Evolutionary conservation across 2,329 filamentous ascomycete species (phyloP), one percentile per base, ranked within the genome.

Genomic region (Epichloe gansuensis): DNA sequence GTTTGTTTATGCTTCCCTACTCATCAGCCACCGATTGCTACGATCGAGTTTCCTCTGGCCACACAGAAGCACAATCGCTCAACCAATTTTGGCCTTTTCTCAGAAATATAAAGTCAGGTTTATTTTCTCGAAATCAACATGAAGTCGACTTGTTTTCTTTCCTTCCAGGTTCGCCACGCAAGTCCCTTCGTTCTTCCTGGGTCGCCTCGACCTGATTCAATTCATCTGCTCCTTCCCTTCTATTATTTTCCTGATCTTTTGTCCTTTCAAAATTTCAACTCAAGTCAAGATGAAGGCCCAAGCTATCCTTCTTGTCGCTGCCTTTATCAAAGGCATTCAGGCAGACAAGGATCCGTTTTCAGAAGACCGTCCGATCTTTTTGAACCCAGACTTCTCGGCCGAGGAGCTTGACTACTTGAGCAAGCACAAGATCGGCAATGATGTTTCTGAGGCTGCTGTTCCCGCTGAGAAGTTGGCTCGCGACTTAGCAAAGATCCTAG

Each of bases 201-300:
- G 5, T 39, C 15, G 38, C 38, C 38, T 39, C 13, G 38, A 39
- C 38, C 38, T n/a, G 12, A 7, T 39, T 31, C 9, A 4, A 11
- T 41, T 41, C 39, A n/a, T 41, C 15, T 21, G 15, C 8, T 5
- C n/a, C 25, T 50, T 17, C n/a, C 2, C 39, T n/a, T 37, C 5
- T 5, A n/a, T 28, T 21, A 46, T 31, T 7, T 34, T 7, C 13
- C 21, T 51, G 2, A 9, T 28, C 8, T 13, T 34, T n/a, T 39
- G 8, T 39, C 23, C 15, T 3, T 38, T 4, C 8, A 21, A 25
- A n/a, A n/a, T 23, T 17, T 17, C n/a, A 31, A 37, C 8, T 44
- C n/a, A 12, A 4, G 5, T 35, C 42, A 51, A 51, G 49, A 51
- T 51, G 50, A 51, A 51, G 43, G 12, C 35, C 15, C 31, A 39